Evolutionary conservation across 73 alveolate genomes (phyloP), one percentile per base, ranked within the genome.

Genomic region (Halteria grandinella): DNA sequence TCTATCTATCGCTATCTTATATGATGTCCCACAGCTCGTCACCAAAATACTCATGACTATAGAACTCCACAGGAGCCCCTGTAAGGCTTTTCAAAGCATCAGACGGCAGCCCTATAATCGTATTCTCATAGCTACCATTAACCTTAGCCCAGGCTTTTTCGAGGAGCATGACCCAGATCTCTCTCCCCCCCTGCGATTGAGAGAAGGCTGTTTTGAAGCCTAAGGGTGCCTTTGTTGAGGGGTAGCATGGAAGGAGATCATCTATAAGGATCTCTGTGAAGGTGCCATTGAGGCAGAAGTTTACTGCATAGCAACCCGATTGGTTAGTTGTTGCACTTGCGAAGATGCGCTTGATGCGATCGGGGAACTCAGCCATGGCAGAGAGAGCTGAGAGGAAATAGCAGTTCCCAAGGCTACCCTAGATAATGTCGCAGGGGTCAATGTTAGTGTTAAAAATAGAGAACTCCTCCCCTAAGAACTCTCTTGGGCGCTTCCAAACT

Each of bases 81-180:
- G 98, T 94, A 60, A 97, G 79, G 64, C 89, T 89, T 64, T 94
- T 88, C 63, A 97, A 88, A 20, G 98, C 95, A 8, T 95, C 95
- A 33, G 96, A 88, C 24, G 95, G 84, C 0, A 94, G 95, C 18
- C 99, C 99, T 41, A 91, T 91, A 21, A 97, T 93, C 39, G 90
- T 91, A 12, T 33, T 89, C 59, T 90, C 97, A 79, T 95, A 97
- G 69, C 89, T 71, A 10, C 98, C 99, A 90, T 95, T 93, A 0
- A 93, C 86, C 85, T 97, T 97, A 0, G 99, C 99, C 98, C 98
- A 97, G 6, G 98, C 99, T 77, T 97, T 97, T 86, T 97, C 99
- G 24, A 97, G 71, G 12, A 97, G 79, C 21, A 96, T 86, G 14
- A 97, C 99, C 99, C 99, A 97, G 40, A 95, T 78, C 75, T 96